Evolutionary conservation across 805 yeast species (phyloP).

Genomic region (Kodamaea sagamina): DNA sequence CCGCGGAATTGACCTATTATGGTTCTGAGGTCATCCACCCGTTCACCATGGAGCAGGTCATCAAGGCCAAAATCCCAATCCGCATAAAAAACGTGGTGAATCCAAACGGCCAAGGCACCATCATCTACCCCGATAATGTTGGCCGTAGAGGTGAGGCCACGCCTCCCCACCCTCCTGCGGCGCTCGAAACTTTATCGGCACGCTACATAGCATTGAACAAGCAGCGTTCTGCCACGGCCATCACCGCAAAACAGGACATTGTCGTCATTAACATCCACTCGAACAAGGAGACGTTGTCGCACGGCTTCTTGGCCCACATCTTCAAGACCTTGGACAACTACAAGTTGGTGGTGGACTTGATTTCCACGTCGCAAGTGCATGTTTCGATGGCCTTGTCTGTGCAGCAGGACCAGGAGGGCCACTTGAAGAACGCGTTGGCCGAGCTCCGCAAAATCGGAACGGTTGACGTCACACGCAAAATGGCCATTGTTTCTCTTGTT

Average conservation of each 20-base stretch:
- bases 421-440: conserved; percentile 69
- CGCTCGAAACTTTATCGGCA: conserved; percentile 50
- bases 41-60: conserved; percentile 98
- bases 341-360: conserved; percentile 88
- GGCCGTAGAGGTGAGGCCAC: conserved; percentile 85
- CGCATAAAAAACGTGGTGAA: conserved; percentile 95
- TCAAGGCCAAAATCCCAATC: conserved; percentile 92
- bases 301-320: conserved; percentile 91
- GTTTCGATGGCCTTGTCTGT: conserved; percentile 96
- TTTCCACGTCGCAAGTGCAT: conserved; percentile 96
- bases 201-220: conserved; percentile 42
- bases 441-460: conserved; percentile 81
- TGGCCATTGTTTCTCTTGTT: conserved; percentile 91
- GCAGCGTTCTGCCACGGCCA: conserved; percentile 85
- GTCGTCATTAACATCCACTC: conserved; percentile 93
- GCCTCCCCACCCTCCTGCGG: conserved; percentile 93
- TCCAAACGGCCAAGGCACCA: conserved; percentile 90
- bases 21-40: conserved; percentile 99
- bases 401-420: conserved; percentile 61
- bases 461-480: conserved; percentile 82
- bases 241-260: conserved; percentile 90
- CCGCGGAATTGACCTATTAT: conserved; percentile 95
- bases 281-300: conserved; percentile 87
- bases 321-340: conserved; percentile 83
- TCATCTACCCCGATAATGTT: conserved; percentile 88